Percentiles rank a stretch among this genome's conserved stretches.
Evolutionary conservation across 2,329 filamentous ascomycete genomes (phyloP).

Genomic region (Colletotrichum neosansevieriae): DNA sequence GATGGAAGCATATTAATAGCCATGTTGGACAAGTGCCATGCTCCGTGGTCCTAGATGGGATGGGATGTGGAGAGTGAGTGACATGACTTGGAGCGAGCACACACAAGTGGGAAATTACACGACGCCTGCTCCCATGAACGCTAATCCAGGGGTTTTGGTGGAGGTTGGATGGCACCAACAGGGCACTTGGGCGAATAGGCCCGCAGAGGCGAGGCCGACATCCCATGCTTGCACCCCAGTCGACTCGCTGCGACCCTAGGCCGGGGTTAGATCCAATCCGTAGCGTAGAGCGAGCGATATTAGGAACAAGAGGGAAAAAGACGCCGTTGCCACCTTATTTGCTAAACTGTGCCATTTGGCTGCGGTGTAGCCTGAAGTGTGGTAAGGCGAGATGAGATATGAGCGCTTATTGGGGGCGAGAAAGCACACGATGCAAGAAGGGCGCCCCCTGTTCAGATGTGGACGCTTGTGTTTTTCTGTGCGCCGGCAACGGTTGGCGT

Average conservation of each 20-base stretch:
- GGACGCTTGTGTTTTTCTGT: conserved; percentile 15
- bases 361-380: conserved; percentile 2
- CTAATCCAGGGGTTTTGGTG: conserved; percentile 41
- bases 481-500: conserved; percentile 14
- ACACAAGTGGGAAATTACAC: conserved; percentile 40
- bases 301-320: conserved; percentile 1
- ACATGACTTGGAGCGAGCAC: conserved; percentile 31
- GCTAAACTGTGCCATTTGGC: background rate
- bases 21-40: conserved; percentile 38
- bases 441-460: conserved; percentile 6
- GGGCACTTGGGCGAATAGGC: conserved; percentile 31
- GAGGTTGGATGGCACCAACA: conserved; percentile 38
- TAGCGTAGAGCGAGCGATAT: conserved; percentile 10
- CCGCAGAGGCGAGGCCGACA: conserved; percentile 26
- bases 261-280: conserved; percentile 30
- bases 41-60: conserved; percentile 17
- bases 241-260: conserved; percentile 5
- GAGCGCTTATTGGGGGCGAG: conserved; percentile 30
- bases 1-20: conserved; percentile 62
- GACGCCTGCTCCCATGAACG: conserved; percentile 37
- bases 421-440: conserved; percentile 3
- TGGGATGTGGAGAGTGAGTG: conserved; percentile 9
- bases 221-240: conserved; percentile 3
- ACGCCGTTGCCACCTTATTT: conserved; percentile 35
- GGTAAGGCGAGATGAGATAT: conserved; percentile 23